phyloP scores from a whole-genome alignment of 2,329 filamentous ascomycete genomes.

The Colletotrichum trifolii region DNA sequence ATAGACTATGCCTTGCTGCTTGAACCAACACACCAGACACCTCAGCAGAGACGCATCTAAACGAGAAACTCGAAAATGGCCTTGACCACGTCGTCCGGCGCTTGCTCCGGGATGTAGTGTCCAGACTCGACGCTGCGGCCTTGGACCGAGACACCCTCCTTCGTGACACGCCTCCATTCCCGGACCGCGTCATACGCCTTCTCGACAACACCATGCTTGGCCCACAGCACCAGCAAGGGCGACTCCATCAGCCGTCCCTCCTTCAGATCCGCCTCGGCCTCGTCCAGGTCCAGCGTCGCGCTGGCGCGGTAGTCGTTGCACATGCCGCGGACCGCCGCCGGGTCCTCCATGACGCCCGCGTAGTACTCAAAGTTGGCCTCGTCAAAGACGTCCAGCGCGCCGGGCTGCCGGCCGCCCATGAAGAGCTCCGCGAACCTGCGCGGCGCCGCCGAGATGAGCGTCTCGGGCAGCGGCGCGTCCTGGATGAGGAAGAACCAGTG shows the following conservation, averaged over 20 bases:
- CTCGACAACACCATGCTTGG: conserved; percentile 59
- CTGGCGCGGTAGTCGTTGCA: conserved; percentile 68
- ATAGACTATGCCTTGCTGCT: too few species aligned
- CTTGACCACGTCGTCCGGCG: conserved; percentile 56
- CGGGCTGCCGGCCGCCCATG: conserved; percentile 52
- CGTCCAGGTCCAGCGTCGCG: conserved; percentile 62
- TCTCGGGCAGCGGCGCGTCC: conserved; percentile 60
- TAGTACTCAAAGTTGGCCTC: conserved; percentile 53
- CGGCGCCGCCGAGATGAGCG: conserved; percentile 52
- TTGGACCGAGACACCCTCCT: conserved; percentile 46
- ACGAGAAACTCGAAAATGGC: conserved; percentile 54
- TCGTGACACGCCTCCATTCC: conserved; percentile 62
- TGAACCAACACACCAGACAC: too few species aligned
- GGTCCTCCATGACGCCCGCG: conserved; percentile 52
- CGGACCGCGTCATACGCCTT: conserved; percentile 58
- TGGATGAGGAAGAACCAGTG: conserved; percentile 72
- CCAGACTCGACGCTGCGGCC: conserved; percentile 58
- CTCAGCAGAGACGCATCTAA: conserved; percentile 22
- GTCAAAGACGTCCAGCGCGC: conserved; percentile 48
- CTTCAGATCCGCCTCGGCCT: conserved; percentile 57
- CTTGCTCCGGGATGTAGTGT: conserved; percentile 64
- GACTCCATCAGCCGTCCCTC: conserved; percentile 55
- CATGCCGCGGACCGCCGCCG: conserved; percentile 56
- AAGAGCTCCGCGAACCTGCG: conserved; percentile 54
- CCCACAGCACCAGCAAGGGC: conserved; percentile 63